Evolutionary conservation across 148 eudicot genomes (phyloP).

Genomic region (Heliosperma pusillum): DNA sequence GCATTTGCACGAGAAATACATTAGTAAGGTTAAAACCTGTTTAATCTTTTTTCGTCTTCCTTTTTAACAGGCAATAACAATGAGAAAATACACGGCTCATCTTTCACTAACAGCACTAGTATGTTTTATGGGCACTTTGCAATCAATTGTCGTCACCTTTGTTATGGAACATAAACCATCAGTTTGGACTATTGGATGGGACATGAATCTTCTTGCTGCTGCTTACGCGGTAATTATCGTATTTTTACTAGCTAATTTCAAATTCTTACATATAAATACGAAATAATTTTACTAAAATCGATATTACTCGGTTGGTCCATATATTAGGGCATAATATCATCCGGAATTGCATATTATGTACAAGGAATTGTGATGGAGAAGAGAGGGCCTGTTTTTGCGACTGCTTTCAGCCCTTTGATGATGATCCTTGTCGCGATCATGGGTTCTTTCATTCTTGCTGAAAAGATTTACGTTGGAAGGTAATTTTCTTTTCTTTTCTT

Average conservation of each 20-base stretch:
- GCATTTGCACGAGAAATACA: no score
- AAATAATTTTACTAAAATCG: background rate
- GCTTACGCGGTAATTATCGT: slow-evolving; percentile 77
- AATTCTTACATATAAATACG: background rate
- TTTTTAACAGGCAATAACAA: slow-evolving; percentile 45
- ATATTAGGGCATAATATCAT: slow-evolving; percentile 46
- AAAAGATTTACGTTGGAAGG: slow-evolving; percentile 75
- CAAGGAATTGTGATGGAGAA: slow-evolving; percentile 93
- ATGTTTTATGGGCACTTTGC: slow-evolving; percentile 86
- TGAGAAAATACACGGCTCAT: slow-evolving; percentile 64
- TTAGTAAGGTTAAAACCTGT: no score
- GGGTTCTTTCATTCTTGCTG: slow-evolving; percentile 95
- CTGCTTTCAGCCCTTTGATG: slow-evolving; percentile 96
- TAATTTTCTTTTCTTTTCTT: slow-evolving; percentile 15
- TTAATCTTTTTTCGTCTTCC: no score
- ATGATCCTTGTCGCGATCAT: slow-evolving; percentile 96
- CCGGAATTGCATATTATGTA: slow-evolving; percentile 82
- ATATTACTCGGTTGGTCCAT: no score
- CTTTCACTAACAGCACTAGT: slow-evolving; percentile 71
- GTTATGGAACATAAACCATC: slow-evolving; percentile 70
- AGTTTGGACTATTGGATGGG: slow-evolving; percentile 80
- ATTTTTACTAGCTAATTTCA: background rate
- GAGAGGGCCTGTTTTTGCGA: slow-evolving; percentile 91
- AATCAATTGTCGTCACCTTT: slow-evolving; percentile 77
- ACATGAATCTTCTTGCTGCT: slow-evolving; percentile 91